phyloP scores from a whole-genome alignment of 2,329 filamentous ascomycete species.

The Coniochaeta pulveracea region DNA sequence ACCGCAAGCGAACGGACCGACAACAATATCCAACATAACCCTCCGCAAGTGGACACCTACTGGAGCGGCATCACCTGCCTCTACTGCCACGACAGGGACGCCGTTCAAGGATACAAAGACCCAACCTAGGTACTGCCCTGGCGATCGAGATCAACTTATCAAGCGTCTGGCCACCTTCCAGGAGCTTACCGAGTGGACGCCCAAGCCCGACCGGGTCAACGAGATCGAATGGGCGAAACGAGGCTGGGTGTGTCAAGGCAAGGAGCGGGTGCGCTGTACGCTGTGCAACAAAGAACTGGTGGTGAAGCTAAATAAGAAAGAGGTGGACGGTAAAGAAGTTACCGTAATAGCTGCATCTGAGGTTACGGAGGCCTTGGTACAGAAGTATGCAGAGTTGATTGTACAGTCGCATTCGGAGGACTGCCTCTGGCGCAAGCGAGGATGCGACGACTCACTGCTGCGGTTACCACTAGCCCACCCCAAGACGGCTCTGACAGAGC shows the following conservation, averaged over 20 bases:
- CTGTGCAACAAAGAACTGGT: constrained; percentile 77
- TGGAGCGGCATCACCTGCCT: constrained; percentile 2
- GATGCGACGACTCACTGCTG: constrained; percentile 65
- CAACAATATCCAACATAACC: constrained; percentile 27
- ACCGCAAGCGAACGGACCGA: constrained; percentile 11
- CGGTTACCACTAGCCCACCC: constrained; percentile 54
- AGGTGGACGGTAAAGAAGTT: constrained; percentile 42
- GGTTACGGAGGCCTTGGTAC: constrained; percentile 59
- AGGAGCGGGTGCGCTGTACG: constrained; percentile 75
- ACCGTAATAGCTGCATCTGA: constrained; percentile 45
- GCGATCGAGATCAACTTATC: constrained; percentile 74
- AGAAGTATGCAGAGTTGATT: constrained; percentile 65
- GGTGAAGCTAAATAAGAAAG: constrained; percentile 60
- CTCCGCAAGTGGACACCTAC: constrained; percentile 26
- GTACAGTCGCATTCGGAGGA: constrained; percentile 64
- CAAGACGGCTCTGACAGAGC: constrained; percentile 40
- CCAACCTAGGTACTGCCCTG: constrained; percentile 68
- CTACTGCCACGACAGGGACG: no score
- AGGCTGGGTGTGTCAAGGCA: constrained; percentile 78
- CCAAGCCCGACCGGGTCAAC: constrained; percentile 74
- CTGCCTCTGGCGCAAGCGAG: constrained; percentile 77
- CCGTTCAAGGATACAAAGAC: constrained; percentile 15
- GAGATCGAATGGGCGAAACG: constrained; percentile 93
- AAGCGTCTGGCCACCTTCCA: constrained; percentile 77
- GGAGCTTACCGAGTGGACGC: constrained; percentile 86